phyloP scores from a whole-genome alignment of 2,329 filamentous ascomycete genomes.

The Aaosphaeria arxii region DNA sequence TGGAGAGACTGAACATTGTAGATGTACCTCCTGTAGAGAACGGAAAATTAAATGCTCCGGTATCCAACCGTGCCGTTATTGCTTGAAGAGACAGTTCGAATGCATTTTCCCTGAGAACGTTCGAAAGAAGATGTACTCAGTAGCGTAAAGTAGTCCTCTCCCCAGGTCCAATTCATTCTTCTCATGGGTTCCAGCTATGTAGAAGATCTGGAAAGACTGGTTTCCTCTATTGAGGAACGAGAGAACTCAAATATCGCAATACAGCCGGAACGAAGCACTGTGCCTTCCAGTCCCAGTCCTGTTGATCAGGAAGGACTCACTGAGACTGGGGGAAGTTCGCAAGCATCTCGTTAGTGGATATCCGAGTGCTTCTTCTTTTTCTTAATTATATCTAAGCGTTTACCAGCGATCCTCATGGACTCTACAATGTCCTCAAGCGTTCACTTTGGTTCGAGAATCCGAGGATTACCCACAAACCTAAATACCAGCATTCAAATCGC shows the following conservation, averaged over 20 bases:
- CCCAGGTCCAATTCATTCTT: neutral
- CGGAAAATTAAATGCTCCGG: neutral
- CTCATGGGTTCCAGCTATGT: neutral
- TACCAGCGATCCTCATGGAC: neutral
- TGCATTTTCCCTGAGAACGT: neutral
- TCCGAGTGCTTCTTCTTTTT: no score
- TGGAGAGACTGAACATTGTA: neutral
- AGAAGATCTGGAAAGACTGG: neutral
- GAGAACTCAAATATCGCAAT: no score
- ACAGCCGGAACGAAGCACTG: no score
- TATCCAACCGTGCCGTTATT: neutral
- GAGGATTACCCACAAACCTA: neutral
- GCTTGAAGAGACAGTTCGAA: neutral
- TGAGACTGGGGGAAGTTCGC: no score
- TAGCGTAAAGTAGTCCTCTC: neutral
- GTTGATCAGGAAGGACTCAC: no score
- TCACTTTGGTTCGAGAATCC: neutral
- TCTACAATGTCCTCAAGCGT: neutral
- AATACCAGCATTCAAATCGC: neutral
- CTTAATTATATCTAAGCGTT: no score
- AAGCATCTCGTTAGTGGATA: no score
- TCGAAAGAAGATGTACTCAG: neutral
- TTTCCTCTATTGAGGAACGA: neutral
- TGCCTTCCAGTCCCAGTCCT: no score
- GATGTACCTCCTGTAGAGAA: neutral